Conservation (phyloP, 352 stramenopile species). For the Saprolegnia parasitica region DNA sequence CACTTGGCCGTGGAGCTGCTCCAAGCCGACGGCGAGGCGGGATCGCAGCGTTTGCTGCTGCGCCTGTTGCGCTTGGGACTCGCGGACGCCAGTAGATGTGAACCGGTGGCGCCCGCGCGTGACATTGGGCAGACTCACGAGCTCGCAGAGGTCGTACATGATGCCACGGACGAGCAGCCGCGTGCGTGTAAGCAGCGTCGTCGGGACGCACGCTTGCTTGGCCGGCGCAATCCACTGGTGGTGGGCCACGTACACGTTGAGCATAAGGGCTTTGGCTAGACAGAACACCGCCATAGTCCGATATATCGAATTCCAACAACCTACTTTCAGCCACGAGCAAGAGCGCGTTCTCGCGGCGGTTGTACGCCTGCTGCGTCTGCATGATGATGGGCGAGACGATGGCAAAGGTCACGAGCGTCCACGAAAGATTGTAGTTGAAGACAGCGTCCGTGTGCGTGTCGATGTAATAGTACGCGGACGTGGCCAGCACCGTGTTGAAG, state of each 20-base stretch:
- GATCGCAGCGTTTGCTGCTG: not conserved
- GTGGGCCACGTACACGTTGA: not conserved
- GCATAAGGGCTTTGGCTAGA: slow-evolving; percentile 17
- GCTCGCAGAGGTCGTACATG: slow-evolving; percentile 27
- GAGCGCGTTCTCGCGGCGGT: slow-evolving; percentile 25
- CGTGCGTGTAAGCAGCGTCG: not conserved
- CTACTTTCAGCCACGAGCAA: slow-evolving; percentile 17
- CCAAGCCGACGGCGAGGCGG: slow-evolving; percentile 19
- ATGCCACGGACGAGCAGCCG: slow-evolving; percentile 13
- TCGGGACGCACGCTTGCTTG: slow-evolving; percentile 20
- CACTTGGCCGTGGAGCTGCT: slow-evolving; percentile 21
- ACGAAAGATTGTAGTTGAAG: slow-evolving; percentile 27
- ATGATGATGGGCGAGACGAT: slow-evolving; percentile 29
- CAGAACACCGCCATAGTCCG: not conserved
- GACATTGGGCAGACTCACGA: slow-evolving; percentile 21
- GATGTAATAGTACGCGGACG: slow-evolving; percentile 25
- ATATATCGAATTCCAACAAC: not conserved
- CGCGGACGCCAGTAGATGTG: not conserved
- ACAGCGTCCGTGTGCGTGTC: not conserved
- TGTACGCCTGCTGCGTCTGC: slow-evolving; percentile 26
- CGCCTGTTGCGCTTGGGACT: slow-evolving; percentile 4
- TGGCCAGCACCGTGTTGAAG: slow-evolving; percentile 22
- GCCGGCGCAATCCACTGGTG: slow-evolving; percentile 22
- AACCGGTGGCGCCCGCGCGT: slow-evolving; percentile 21
- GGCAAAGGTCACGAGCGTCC: slow-evolving; percentile 26